Conservation (phyloP, 208 protist species). For the Leishmania mexicana region DNA sequence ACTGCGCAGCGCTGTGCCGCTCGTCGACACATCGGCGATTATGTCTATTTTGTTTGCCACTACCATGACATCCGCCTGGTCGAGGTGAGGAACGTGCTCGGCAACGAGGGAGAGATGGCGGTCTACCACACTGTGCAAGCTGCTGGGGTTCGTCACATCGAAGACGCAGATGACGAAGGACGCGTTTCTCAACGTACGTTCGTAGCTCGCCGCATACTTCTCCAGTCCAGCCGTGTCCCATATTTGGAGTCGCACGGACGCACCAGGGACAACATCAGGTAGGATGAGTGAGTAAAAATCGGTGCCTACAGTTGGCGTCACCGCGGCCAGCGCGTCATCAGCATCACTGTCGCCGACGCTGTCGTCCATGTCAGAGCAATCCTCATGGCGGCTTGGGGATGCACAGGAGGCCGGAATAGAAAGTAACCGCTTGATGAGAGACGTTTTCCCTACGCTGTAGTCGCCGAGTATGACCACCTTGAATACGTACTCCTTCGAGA, state of each 20-base stretch:
- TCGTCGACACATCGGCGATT: conserved; percentile 13
- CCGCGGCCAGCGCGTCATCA: conserved; percentile 7
- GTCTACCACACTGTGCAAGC: conserved; percentile 70
- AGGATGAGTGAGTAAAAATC: conserved; percentile 63
- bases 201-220: conserved; percentile 95
- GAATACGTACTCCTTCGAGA: conserved; percentile 30
- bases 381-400: not conserved
- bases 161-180: conserved; percentile 96
- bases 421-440: conserved; percentile 57
- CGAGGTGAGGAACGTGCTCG: conserved; percentile 41
- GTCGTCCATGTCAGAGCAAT: conserved; percentile 10
- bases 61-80: conserved; percentile 42
- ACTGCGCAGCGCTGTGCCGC: conserved; percentile 7
- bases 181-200: conserved; percentile 73
- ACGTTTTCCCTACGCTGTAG: conserved; percentile 68
- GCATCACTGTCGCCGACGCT: conserved; percentile 19
- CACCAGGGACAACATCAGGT: conserved; percentile 27
- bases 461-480: conserved; percentile 35
- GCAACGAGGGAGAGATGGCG: conserved; percentile 35
- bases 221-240: conserved; percentile 93
- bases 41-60: conserved; percentile 67
- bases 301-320: conserved; percentile 56
- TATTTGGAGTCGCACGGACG: conserved; percentile 65
- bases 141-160: conserved; percentile 93
- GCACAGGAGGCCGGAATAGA: not conserved